Evolutionary conservation across 1,139 yeast genomes (phyloP), one percentile per base, ranked within the genome.

Genomic region (Protomyces gravidus): DNA sequence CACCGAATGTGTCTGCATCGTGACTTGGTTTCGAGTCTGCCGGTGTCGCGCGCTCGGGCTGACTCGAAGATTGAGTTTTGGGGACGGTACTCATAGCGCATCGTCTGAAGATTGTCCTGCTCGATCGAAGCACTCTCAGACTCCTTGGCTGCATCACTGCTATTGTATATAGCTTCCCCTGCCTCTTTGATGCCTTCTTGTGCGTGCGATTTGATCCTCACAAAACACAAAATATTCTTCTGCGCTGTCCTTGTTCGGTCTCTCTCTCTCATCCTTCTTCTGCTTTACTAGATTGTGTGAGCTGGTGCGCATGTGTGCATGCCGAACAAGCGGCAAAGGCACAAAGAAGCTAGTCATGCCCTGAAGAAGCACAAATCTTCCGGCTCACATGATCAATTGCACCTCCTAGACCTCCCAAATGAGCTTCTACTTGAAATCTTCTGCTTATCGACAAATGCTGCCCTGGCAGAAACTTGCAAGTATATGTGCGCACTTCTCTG

Each of bases 391-490:
- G 3, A 23, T 23, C 42, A 17, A 36, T 7, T 15, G 23, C 11
- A 11, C 7, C 28, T 52, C 15, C 36, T 53, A 7, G 51, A 53
- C 21, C 26, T 53, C 23, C 58, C 58, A 2, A 23, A 11, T 9
- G 58, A 53, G 26, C 25, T 53, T 2, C 26, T 53, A 28, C 9
- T 46, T 4, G 47, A 53, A n/a, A 46, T 53, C 19, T 53, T 53
- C 27, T 27, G 47, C 19, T 45, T 45, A 6, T 45, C 58, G 5
- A 45, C 51, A 25, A 53, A 53, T 53, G 27, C 58, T 32, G 45
- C 50, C 13, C 21, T 53, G 6, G 51, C 58, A 15, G 51, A 39
- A 25, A 30, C 51, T 5, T 53, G 58, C 27, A 17, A 17, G 36
- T 6, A 7, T 7, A 33, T 53, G n/a, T 53, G 36, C 36, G 15